Evolutionary conservation across 345 rosid genomes (phyloP).

Genomic region (Erysimum cheiranthoides): DNA sequence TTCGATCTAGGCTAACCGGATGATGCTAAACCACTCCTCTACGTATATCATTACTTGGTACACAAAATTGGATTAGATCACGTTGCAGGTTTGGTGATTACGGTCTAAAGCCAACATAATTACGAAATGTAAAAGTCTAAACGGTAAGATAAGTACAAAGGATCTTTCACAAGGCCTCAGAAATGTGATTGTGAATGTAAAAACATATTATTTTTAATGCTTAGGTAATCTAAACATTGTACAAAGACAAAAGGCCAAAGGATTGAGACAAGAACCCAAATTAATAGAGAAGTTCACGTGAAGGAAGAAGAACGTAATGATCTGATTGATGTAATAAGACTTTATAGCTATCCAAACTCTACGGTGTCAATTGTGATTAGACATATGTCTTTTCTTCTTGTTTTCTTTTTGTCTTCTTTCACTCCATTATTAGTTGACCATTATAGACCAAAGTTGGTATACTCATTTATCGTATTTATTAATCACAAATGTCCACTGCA

Average conservation of each 20-base stretch:
- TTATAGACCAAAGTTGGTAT: neutral
- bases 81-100: no score
- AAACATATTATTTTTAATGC: neutral
- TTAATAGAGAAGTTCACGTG: conserved; percentile 33
- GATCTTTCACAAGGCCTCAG: no score
- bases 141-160: no score
- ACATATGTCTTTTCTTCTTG: conserved; percentile 13
- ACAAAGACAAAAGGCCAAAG: neutral
- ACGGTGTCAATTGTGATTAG: conserved; percentile 24
- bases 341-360: conserved; percentile 14
- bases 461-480: conserved; percentile 2
- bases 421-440: conserved; percentile 28
- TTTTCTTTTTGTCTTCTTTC: neutral
- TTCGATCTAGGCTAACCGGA: no score
- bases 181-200: no score
- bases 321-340: conserved; percentile 21
- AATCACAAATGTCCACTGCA: neutral
- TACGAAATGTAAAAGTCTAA: no score
- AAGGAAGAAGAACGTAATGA: conserved; percentile 17
- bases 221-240: neutral
- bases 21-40: no score
- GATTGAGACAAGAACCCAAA: conserved; percentile 2
- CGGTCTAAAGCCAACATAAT: no score
- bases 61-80: no score
- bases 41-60: no score